Evolutionary conservation across 257 asterid species (phyloP), one percentile per base, ranked within the genome.

Genomic region (Solanum habrochaites): DNA sequence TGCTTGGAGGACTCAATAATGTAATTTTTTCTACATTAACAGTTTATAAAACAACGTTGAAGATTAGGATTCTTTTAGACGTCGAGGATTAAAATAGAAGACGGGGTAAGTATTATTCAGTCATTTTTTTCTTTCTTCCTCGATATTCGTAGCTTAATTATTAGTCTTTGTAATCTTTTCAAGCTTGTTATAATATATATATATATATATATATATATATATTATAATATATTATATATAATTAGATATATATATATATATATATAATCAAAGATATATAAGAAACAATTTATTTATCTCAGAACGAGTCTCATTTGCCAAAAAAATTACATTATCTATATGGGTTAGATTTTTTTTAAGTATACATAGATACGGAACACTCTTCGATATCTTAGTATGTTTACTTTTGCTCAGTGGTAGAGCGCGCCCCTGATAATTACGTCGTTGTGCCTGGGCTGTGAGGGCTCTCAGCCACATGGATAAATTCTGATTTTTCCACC

Each of bases 401-500:
- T 52, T 56, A 56, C 2, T 56, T 56, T 1, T n/a, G n/a, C n/a
- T n/a, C n/a, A n/a, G n/a, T n/a, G n/a, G n/a, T n/a, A n/a, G n/a
- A n/a, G n/a, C n/a, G n/a, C n/a, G n/a, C n/a, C n/a, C n/a, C n/a
- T n/a, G n/a, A n/a, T n/a, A n/a, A n/a, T n/a, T n/a, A n/a, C n/a
- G n/a, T n/a, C n/a, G n/a, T n/a, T n/a, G n/a, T n/a, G n/a, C n/a
- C n/a, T n/a, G n/a, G n/a, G n/a, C n/a, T n/a, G n/a, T n/a, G n/a
- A n/a, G n/a, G n/a, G n/a, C n/a, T n/a, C n/a, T n/a, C n/a, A n/a
- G n/a, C n/a, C n/a, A n/a, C n/a, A n/a, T n/a, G n/a, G n/a, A n/a
- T n/a, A n/a, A n/a, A 58, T 7, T 58, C 1, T 58, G 25, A 0
- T 3, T 1, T 5, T 0, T 0, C 25, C 4, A 20, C 25, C 8